Base-by-base conservation (phyloP, 768 basidiomycete species). In the Pleurotus eryngii region DNA sequence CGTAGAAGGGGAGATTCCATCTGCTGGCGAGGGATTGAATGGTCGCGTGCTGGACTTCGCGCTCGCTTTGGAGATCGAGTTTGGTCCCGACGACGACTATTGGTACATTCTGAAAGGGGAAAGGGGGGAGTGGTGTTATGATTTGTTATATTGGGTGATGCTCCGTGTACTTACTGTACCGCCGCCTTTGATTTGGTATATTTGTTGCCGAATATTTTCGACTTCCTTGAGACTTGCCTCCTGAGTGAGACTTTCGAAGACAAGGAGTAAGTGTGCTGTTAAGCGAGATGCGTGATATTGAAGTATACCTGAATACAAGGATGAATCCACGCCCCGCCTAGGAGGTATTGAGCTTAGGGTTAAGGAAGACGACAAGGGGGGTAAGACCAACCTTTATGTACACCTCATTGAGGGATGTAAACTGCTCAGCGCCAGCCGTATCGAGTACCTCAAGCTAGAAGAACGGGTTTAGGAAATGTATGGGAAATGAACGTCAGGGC, bases 21-120 rank as follows among this genome's bases (percentile, higher is more conserved):
- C 77, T 77, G 30, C 70, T 75, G 17, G 86, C 82, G 9, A 90
- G 80, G 8, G 81, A 72, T 64, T 87, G 82, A 35, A 92, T 87
- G 0, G 81, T 82, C 42, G 67, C 74, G 46, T 79, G 76, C 15
- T 83, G 82, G 5, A 95, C 89, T 66, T 93, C 90, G 30, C 93
- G 82, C 68, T 95, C 92, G 58, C 81, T 84, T 24, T 81, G 81
- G 39, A 95, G 80, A 68, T 95, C 93, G 42, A 88, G 76, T 68
- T 93, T 92, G 27, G 92, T 93, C 43, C 92, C 92, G 7, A 92
- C 92, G 14, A 94, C 81, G 9, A 93, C 88, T 60, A 95, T 89
- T 7, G 92, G 93, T 17, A 92, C 73, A 27, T 72, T 74, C 84
- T 89, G 60, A 54, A 12, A 15, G 20, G 40, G 26, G 20, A 24